Base-by-base conservation (phyloP, 768 basidiomycete genomes). In the Rhodocollybia butyracea region DNA sequence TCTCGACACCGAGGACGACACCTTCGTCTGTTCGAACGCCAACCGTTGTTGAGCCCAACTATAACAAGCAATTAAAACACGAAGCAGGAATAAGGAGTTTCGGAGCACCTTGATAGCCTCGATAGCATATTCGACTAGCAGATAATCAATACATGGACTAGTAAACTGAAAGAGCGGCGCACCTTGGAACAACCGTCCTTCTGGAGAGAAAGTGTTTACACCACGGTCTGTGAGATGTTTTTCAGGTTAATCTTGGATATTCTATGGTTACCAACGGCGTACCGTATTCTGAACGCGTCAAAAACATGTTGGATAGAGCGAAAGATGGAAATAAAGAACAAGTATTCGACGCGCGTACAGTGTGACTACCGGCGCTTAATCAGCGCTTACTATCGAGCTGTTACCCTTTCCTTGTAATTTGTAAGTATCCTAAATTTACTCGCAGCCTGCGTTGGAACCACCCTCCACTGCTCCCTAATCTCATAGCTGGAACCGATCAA, bases 181-280 rank as follows among this genome's bases (percentile, higher is more conserved):
- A 95, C 96, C 96, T 86, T 99, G 96, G 76, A 98, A 99, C 59
- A 99, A 75, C 67, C 96, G 94, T 41, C 96, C 95, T 73, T 98
- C 96, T 10, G 96, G 96, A 17, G 96, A 98, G 79, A 98, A 98
- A 61, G 96, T 98, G 78, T 97, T 98, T 55, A 98, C 94, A 78
- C 94, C 95, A 65, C 95, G 88, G 73, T 98, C 95, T 92, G 8
- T 22, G 11, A 36, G 48, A 53, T 51, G 26, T 27, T 46, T 55
- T 34, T 19, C 54, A 29, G 56, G 42, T 45, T 32, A 26, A 13
- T 11, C 51, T 10, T 24, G 1, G 24, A 32, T 21, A 42, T 30
- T 10, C 22, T 26, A 3, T 7, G 27, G 12, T n/a, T 7, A 19
- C 43, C 55, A 42, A 38, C n/a, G 29, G 57, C 74, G 47, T 61